Base-by-base conservation (phyloP, 148 eudicot genomes). In the Nyssa sinensis region DNA sequence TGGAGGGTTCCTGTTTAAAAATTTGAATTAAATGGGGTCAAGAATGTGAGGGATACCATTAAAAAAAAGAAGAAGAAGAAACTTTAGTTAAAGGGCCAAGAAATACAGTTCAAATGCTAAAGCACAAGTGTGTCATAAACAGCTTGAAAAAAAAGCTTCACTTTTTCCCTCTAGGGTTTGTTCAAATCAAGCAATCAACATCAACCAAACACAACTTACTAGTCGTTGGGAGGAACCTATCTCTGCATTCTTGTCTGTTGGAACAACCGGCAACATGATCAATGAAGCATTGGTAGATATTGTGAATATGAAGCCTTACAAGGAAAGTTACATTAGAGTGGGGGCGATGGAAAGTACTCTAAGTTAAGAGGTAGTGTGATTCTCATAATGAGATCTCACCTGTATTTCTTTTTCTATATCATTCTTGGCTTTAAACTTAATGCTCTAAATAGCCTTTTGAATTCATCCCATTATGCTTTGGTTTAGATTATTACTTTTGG, bases 201-300 rank as follows among this genome's bases (percentile, higher is more conserved):
- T 58, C 49, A 24, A 8, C 17, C 34, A 71, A 58, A 71, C 51
- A 25, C 33, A 5, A 55, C 17, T 51, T 13, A 5, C 23, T 71
- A 60, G 74, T 33, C 65, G 74, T 58, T 71, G 55, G 74, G 74
- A 71, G 74, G 74, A 71, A 34, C 65, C 74, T 37, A 14, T 71
- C 49, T 34, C 32, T 2, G 35, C 14, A 8, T n/a, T 35, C 24
- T 49, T 25, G 44, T 44, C 59, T 14, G 79, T 62, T 76, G 74
- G 79, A 76, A 76, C 79, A 69, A 76, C 79, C 79, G 64, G 74
- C 73, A 61, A 21, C 19, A 76, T 69, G 51, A 76, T 69, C 30
- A 69, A 67, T 14, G 9, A 58, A 71, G 4, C n/a, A 28, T 17
- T 33, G 11, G 7, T 30, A 41, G 62, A 39, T 14, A 29, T 8